Conservation (phyloP, 139 green algal species). For the Chlamydomonas urium region DNA sequence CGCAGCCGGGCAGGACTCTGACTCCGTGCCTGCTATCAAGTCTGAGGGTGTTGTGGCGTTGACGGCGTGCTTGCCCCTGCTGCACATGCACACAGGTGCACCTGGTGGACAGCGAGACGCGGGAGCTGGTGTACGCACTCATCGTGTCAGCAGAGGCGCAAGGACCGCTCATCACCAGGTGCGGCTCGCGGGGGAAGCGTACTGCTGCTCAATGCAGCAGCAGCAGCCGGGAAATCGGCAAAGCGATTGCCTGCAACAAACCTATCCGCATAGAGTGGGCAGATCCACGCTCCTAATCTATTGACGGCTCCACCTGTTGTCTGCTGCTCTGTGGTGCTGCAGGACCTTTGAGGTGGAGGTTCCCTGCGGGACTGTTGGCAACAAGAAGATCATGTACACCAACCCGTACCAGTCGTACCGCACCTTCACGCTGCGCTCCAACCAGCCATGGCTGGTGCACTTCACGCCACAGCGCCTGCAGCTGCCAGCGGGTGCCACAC, state of each 20-base stretch:
- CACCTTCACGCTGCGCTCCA: slow-evolving; percentile 47
- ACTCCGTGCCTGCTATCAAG: too few species aligned
- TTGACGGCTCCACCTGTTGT: too few species aligned
- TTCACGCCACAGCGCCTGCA: slow-evolving; percentile 51
- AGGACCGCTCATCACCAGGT: slow-evolving; percentile 1
- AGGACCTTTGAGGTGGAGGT: slow-evolving; percentile 54
- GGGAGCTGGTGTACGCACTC: slow-evolving; percentile 53
- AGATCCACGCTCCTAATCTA: too few species aligned
- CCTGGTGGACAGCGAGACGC: slow-evolving; percentile 48
- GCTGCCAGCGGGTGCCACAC: slow-evolving; percentile 40
- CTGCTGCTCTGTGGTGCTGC: not conserved
- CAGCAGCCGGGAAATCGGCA: too few species aligned
- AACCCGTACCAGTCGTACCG: slow-evolving; percentile 57
- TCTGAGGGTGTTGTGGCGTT: too few species aligned
- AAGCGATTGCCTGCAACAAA: too few species aligned
- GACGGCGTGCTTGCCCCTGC: too few species aligned
- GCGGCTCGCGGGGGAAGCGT: too few species aligned
- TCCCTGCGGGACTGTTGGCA: slow-evolving; percentile 34
- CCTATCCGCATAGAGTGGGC: too few species aligned
- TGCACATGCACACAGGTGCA: too few species aligned
- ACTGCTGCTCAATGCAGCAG: too few species aligned
- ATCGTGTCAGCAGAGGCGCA: slow-evolving; percentile 46
- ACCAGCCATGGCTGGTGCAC: slow-evolving; percentile 48
- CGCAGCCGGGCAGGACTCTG: too few species aligned
- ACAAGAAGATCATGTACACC: slow-evolving; percentile 65